Evolutionary conservation across 1,284 basidiomycete species (phyloP), one percentile per base, ranked within the genome.

Genomic region (Boletus mariae): DNA sequence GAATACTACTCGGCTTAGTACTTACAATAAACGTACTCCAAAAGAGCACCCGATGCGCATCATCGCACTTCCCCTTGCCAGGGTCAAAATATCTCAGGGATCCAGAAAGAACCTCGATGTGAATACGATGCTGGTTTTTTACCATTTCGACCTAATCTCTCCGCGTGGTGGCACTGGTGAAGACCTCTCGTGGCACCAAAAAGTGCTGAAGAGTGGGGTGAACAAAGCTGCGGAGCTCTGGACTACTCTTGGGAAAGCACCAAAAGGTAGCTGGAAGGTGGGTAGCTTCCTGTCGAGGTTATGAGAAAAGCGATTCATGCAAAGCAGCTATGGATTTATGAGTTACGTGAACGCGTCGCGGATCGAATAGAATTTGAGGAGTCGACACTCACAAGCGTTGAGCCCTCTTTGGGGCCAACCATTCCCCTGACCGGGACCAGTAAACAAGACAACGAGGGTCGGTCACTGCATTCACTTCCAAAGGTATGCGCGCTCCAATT

Each of bases 341-440:
- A 78, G 56, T 73, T 76, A 41, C 88, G 87, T 31, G 84, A 89
- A 71, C 79, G 80, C 10, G 63, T 88, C 2, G 72, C 85, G 26
- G 84, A 90, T 65, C 75, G 79, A 23, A 74, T 90, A 54, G 88
- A 89, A 49, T 90, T 89, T 59, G 88, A 90, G 66, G 87, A 90
- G 65, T 75, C 86, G 43, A 82, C 82, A 13, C 72, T 90, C 58
- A 85, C 86, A 64, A 76, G 78, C 32, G 71, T 90, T 42, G 84
- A 90, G 61, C 82, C 85, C 17, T 81, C 84, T 5, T 61, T 87
- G 41, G 84, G 82, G 0, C 85, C 85, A n/a, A 61, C 68, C 0
- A 50, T 76, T 46, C 60, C 69, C 44, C 62, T 59, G 34, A 53
- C 55, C 4, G 26, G 53, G 8, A 40, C 52, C 32, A 58, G 47